A percentile compares a stretch with the other conserved stretches of the same genome.
Evolutionary conservation across 108 stramenopile genomes (phyloP).

Genomic region (Cyclotella baltica): DNA sequence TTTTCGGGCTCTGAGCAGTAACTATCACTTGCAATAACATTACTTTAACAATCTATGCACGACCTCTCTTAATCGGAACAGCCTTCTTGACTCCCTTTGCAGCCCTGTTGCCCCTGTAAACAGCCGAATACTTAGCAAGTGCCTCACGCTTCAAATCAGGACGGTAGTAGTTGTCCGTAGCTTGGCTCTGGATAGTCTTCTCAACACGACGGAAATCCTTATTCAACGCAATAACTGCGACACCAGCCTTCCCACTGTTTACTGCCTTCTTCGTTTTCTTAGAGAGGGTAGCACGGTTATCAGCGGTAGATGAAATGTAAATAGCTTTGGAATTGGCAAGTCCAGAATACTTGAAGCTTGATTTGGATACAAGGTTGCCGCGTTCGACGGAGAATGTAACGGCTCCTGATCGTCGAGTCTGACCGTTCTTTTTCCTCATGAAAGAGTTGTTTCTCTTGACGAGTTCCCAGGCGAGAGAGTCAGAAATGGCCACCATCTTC

Average conservation of each 20-base stretch:
- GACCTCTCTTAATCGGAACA: slow-evolving; percentile 89
- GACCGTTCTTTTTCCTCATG: slow-evolving; percentile 92
- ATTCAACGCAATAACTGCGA: slow-evolving; percentile 82
- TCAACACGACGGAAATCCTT: slow-evolving; percentile 89
- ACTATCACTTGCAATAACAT: not conserved
- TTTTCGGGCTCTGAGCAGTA: no score
- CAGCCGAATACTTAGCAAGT: slow-evolving; percentile 88
- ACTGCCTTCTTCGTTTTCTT: slow-evolving; percentile 88
- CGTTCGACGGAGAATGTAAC: slow-evolving; percentile 87
- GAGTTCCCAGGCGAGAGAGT: slow-evolving; percentile 92
- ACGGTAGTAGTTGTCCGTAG: slow-evolving; percentile 89
- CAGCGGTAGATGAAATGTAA: slow-evolving; percentile 71
- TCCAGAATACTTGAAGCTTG: slow-evolving; percentile 93
- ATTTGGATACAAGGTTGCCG: slow-evolving; percentile 89
- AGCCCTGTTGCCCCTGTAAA: slow-evolving; percentile 88
- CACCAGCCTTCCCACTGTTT: slow-evolving; percentile 64
- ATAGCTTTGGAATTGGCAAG: slow-evolving; percentile 91
- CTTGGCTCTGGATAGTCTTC: slow-evolving; percentile 75
- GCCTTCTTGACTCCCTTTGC: slow-evolving; percentile 88
- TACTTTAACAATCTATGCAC: slow-evolving; percentile 53
- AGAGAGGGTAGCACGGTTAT: slow-evolving; percentile 78
- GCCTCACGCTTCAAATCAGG: slow-evolving; percentile 84
- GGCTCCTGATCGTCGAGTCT: slow-evolving; percentile 86
- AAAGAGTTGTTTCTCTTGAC: slow-evolving; percentile 90
- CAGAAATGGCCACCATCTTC: slow-evolving; percentile 85